Evolutionary conservation across 257 asterid genomes (phyloP).

Genomic region (Przewalskia tangutica): DNA sequence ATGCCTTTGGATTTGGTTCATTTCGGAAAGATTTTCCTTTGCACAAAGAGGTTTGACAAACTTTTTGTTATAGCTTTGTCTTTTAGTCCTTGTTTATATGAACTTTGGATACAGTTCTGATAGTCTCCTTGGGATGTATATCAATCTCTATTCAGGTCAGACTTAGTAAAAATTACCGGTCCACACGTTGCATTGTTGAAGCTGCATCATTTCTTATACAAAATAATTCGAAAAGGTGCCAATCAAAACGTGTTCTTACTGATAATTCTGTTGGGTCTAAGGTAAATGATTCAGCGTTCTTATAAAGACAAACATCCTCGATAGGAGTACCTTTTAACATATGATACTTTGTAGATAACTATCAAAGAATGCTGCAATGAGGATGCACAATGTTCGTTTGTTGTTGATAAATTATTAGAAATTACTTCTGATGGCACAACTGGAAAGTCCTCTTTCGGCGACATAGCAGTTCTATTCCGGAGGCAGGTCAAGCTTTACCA

Average conservation of each 20-base stretch:
- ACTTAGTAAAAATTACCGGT: constrained; percentile 75
- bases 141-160: constrained; percentile 49
- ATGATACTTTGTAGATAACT: constrained; percentile 44
- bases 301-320: neutral
- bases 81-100: neutral
- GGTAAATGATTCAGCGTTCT: constrained; percentile 30
- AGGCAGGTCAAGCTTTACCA: constrained; percentile 68
- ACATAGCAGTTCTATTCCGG: constrained; percentile 79
- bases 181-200: constrained; percentile 88
- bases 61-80: neutral
- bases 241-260: constrained; percentile 56
- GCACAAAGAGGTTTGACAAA: constrained; percentile 72
- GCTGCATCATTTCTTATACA: constrained; percentile 81
- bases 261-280: constrained; percentile 80
- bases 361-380: constrained; percentile 87
- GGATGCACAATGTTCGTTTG: constrained; percentile 85
- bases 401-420: constrained; percentile 84
- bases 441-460: constrained; percentile 50
- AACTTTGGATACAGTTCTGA: neutral
- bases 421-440: constrained; percentile 59
- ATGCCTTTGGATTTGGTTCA: constrained; percentile 81
- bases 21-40: constrained; percentile 82
- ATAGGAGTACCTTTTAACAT: neutral
- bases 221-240: constrained; percentile 63
- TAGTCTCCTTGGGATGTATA: neutral